Evolutionary conservation across 164 flowering plant species (phyloP), one percentile per base, ranked within the genome.

Genomic region (Stephania yunnanensis): DNA sequence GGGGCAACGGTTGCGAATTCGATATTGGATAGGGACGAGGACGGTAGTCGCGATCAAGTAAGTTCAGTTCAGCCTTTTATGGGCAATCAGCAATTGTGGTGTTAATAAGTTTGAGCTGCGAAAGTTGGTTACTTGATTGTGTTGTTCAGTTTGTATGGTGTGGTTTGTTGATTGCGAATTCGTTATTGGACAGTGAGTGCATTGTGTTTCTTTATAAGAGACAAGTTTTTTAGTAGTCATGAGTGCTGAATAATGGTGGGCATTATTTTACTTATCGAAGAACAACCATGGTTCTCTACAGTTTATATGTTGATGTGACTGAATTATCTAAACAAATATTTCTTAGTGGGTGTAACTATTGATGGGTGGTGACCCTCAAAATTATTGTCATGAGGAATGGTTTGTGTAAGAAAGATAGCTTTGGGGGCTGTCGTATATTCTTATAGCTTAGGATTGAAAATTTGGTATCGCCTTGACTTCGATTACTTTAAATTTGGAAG

Each of bases 1-100:
- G 81, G 83, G 10, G 91, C 87, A 0, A 88, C 95, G 1, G 93
- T 87, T 44, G 94, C 97, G 2, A 84, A 90, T 0, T 81, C 93
- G 4, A 84, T 91, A 78, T 94, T 82, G 74, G 94, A 91, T 69
- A 85, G 88, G 76, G 92, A 83, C 25, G 84, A 72, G 71, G 93
- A 85, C 70, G 74, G 82, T 42, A 53, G 68, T 71, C 82, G 78
- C 75, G 91, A 89, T 87, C 92, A 87, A 92, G 98, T 91, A 84
- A 17, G 50, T 19, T 74, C 36, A 5, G 52, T 61, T 42, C 20
- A 61, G 17, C 44, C 45, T 10, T 15, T 42, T 73, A 8, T 7
- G 6, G 61, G 36, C 19, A 8, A 4, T 53, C 45, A 20, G 29
- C 15, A 13, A 29, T 71, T 52, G 42, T 8, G n/a, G 44, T 48